Evolutionary conservation across 306 rosid species (phyloP).

Genomic region (Prunus dulcis): DNA sequence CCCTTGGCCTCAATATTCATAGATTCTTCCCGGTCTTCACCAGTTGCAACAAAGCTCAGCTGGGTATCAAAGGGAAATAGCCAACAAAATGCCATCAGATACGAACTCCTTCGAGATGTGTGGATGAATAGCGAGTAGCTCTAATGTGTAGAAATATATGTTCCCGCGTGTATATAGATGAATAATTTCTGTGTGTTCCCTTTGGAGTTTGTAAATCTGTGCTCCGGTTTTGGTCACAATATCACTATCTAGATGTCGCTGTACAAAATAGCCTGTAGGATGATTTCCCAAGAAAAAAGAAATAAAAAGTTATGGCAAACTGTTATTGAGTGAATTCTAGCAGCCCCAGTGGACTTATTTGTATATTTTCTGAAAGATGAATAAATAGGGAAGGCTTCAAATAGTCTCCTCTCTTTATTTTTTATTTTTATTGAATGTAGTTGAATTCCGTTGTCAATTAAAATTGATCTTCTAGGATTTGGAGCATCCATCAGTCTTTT

Average conservation of each 20-base stretch:
- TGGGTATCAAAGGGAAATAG: conserved; percentile 40
- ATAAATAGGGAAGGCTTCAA: too few relatives aligned
- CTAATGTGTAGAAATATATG: neutral
- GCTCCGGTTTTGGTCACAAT: conserved; percentile 2
- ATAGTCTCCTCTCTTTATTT: too few relatives aligned
- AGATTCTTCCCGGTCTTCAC: conserved; percentile 33
- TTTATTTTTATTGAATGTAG: too few relatives aligned
- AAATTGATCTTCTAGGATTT: too few relatives aligned
- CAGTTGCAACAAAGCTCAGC: conserved; percentile 38
- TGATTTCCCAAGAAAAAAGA: neutral
- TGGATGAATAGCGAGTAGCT: conserved; percentile 75
- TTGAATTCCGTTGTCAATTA: too few relatives aligned
- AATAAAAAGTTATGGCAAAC: too few relatives aligned
- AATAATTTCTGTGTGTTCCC: neutral
- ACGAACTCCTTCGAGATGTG: conserved; percentile 76
- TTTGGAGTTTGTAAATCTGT: conserved; percentile 20
- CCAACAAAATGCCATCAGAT: conserved; percentile 56
- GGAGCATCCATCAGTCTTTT: too few relatives aligned
- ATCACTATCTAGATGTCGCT: neutral
- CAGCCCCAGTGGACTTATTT: neutral
- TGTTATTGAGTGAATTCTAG: neutral
- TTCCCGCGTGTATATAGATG: conserved; percentile 2
- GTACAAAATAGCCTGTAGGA: conserved; percentile 1
- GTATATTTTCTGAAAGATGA: too few relatives aligned
- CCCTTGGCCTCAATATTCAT: conserved; percentile 66